A percentile compares a stretch with the other conserved stretches of the same genome.
Evolutionary conservation across 2,329 filamentous ascomycete species (phyloP).

Genomic region (Epichloe glyceriae): DNA sequence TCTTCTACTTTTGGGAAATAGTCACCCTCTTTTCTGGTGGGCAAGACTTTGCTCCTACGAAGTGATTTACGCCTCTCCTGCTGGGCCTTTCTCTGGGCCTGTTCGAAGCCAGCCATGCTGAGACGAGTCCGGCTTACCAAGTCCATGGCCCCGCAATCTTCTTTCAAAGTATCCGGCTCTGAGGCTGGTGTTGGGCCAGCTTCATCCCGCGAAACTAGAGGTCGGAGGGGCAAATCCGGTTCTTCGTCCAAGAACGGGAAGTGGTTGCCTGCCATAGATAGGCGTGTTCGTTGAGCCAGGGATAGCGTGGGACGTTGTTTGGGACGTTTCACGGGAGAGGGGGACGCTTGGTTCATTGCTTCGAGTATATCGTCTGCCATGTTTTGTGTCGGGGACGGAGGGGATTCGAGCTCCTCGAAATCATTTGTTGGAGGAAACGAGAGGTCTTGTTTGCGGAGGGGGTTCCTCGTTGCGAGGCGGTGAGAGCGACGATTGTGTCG

Average conservation of each 20-base stretch:
- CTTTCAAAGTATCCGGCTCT: neutral
- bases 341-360: conserved; percentile 40
- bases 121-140: conserved; percentile 44
- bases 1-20: conserved; percentile 38
- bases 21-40: conserved; percentile 27
- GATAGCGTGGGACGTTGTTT: conserved; percentile 44
- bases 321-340: conserved; percentile 39
- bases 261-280: conserved; percentile 60
- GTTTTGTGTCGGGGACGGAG: conserved; percentile 31
- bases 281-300: conserved; percentile 64
- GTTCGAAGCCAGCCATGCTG: conserved; percentile 51
- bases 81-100: conserved; percentile 47
- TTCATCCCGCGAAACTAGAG: conserved; percentile 1
- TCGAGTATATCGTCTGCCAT: conserved; percentile 43
- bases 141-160: conserved; percentile 24
- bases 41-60: conserved; percentile 28
- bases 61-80: conserved; percentile 40
- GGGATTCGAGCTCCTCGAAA: neutral
- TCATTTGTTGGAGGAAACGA: neutral
- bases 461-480: neutral
- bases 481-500: neutral
- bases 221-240: conserved; percentile 11
- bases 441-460: neutral
- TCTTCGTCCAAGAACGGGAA: conserved; percentile 20
- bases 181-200: neutral